Evolutionary conservation across 139 green algal species (phyloP), one percentile per base, ranked within the genome.

Genomic region (Spirogloea muscicola): DNA sequence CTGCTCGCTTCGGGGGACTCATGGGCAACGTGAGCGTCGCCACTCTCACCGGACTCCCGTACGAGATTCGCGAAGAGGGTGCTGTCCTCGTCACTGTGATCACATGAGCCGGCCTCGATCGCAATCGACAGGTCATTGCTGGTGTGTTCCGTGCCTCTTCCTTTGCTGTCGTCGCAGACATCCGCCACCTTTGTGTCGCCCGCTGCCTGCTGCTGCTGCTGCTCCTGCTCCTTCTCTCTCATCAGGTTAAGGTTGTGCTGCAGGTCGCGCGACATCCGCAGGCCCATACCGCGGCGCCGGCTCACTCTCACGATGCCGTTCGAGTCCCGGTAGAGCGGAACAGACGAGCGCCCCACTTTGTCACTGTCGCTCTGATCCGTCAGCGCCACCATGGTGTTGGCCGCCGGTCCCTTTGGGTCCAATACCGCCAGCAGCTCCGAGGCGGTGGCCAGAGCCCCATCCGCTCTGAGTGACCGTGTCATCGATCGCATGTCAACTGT

Each of bases 261-360:
- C 65, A 74, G 52, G 38, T 74, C 65, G 21, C 65, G 65, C 1
- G 65, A 66, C 65, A 74, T 74, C 25, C 65, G 65, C 34, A 65
- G 25, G 33, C 44, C 44, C 42, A 74, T 74, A 10, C 65, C 42
- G 2, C 65, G 65, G 25, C 21, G 43, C 1, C 44, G 51, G 18
- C 39, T 74, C 37, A 74, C 44, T 2, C 65, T 43, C 34, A 60
- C 52, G 16, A 38, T 29, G 18, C 65, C 65, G 38, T 74, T 66
- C 3, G 65, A 25, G 4, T 74, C 65, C 16, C 39, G 9, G 36
- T 74, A 74, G 0, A 46, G n/a, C n/a, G n/a, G n/a, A n/a, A n/a
- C n/a, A n/a, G n/a, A n/a, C n/a, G n/a, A n/a, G n/a, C n/a, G n/a
- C n/a, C n/a, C n/a, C n/a, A n/a, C n/a, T n/a, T n/a, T n/a, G n/a